Percentiles rank a stretch among this genome's conserved stretches.
These are phyloP conservation scores for Gloeophyllum trabeum DNA, from an alignment of 768 basidiomycete species.

Conservation along the genomic window DNA sequence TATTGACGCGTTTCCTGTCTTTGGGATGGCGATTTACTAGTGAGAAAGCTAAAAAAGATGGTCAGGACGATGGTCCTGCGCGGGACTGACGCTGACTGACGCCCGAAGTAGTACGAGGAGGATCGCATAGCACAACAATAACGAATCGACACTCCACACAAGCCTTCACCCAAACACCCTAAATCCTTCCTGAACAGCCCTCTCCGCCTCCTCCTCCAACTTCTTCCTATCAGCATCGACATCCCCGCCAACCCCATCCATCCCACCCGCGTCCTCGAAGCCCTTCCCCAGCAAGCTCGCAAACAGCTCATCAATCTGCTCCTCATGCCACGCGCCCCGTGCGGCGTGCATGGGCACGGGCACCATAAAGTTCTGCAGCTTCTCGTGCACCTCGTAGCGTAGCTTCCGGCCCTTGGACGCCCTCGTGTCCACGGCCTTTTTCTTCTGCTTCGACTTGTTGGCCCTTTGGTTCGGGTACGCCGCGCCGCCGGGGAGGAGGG, in stretches of 20 bases:
- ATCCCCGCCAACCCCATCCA: background rate
- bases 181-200: background rate
- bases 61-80: too few relatives aligned
- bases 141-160: background rate
- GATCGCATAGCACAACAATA: too few relatives aligned
- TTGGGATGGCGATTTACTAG: too few relatives aligned
- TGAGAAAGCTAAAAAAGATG: too few relatives aligned
- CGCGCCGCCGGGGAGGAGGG: background rate
- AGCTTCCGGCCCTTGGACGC: conserved; percentile 94
- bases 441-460: conserved; percentile 62
- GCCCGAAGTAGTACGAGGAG: too few relatives aligned
- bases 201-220: background rate
- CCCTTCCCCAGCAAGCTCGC: conserved; percentile 75
- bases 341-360: conserved; percentile 46
- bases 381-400: conserved; percentile 87
- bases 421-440: conserved; percentile 69
- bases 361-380: conserved; percentile 94
- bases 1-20: too few relatives aligned
- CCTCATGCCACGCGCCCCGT: conserved; percentile 78
- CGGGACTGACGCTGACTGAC: too few relatives aligned
- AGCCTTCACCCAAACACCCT: background rate
- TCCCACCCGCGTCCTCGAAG: conserved; percentile 2
- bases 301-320: conserved; percentile 94
- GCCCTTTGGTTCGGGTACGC: conserved; percentile 21
- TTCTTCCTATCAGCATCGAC: background rate